Base-by-base conservation (phyloP, 2,329 filamentous ascomycete genomes). In the Chaetomiaceae sp. region DNA sequence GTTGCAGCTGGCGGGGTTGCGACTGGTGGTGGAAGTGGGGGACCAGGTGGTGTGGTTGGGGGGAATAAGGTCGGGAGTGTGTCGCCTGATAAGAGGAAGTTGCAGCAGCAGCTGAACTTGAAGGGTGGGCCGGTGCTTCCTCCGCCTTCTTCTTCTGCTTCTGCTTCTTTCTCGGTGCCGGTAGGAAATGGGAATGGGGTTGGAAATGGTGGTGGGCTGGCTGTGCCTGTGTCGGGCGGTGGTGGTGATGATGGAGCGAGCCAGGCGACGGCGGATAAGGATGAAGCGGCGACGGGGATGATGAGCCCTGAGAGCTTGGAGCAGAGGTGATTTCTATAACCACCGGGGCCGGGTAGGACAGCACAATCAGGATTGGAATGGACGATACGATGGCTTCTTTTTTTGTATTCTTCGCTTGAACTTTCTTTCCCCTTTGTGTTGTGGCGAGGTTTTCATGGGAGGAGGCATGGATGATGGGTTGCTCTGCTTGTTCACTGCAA, bases 271-370 rank as follows among this genome's bases (percentile, higher is more conserved):
- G 85, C 81, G 52, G 85, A 85, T 61, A 85, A 87, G 65, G 84
- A 84, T 53, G 82, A 83, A 48, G 80, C 77, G 17, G 82, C 9
- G 9, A 58, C 53, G 49, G 61, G 86, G 19, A 90, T 92, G 83
- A 90, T 92, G 77, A 94, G 88, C 66, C 89, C 89, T 4, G 85
- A 92, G 72, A 91, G 88, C 68, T 83, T 89, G 60, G 79, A 80
- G 69, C 73, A 59, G 31, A 45, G 55, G 47, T 60, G 44, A 48
- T n/a, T n/a, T n/a, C n/a, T n/a, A n/a, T n/a, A n/a, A n/a, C n/a
- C n/a, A n/a, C n/a, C n/a, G n/a, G n/a, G n/a, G n/a, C n/a, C n/a
- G n/a, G n/a, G n/a, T n/a, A n/a, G n/a, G n/a, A n/a, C n/a, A n/a
- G n/a, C n/a, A n/a, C n/a, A n/a, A n/a, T n/a, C n/a, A n/a, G n/a